These are phyloP conservation scores for Leucosporidium creatinivorum DNA, from an alignment of 768 basidiomycete species.

Conservation along the genomic window DNA sequence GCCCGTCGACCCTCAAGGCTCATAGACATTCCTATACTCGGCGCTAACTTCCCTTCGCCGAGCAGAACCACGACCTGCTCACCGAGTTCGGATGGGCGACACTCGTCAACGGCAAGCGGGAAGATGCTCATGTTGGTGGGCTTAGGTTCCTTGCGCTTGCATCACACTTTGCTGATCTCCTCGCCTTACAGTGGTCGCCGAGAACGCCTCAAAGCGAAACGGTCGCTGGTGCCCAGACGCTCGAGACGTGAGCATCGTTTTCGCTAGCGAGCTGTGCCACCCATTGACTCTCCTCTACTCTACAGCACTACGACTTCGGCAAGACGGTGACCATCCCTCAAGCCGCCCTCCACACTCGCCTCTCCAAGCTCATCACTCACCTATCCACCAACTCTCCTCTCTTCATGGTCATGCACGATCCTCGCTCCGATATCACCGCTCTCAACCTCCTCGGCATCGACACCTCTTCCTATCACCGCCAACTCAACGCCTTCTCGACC, in stretches of 20 bases:
- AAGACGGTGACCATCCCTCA: conserved; percentile 4
- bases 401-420: conserved; percentile 1
- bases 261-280: no score
- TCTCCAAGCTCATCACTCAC: neutral
- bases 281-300: no score
- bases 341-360: neutral
- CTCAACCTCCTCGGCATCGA: neutral
- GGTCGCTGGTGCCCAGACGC: conserved; percentile 9
- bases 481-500: neutral
- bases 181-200: conserved; percentile 14
- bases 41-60: neutral
- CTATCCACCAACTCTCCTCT: neutral
- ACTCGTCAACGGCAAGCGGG: conserved; percentile 6
- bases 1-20: no score
- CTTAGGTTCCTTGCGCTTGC: neutral
- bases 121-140: conserved; percentile 18
- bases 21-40: no score
- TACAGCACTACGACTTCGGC: conserved; percentile 27
- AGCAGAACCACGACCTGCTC: conserved; percentile 10
- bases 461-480: neutral
- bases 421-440: neutral
- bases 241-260: conserved; percentile 10
- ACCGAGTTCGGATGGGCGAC: conserved; percentile 25
- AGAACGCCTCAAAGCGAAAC: conserved; percentile 10
- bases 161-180: neutral